Evolutionary conservation across 208 protist genomes (phyloP).

Genomic region (Trypanosoma platydactyli): DNA sequence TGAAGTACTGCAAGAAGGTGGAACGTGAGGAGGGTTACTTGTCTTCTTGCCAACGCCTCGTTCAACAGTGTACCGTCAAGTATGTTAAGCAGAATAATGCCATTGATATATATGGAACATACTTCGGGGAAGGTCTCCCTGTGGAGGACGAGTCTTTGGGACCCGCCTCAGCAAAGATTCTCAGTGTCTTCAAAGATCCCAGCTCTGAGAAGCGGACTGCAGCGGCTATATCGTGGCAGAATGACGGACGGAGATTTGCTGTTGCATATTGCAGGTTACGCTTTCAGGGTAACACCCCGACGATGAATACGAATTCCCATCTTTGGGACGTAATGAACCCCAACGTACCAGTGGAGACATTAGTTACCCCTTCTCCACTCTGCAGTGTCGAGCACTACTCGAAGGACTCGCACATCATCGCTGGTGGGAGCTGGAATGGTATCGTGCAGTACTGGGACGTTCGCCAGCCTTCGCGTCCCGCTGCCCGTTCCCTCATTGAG

Average conservation of each 20-base stretch:
- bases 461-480: slow-evolving; percentile 87
- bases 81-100: slow-evolving; percentile 97
- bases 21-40: slow-evolving; percentile 95
- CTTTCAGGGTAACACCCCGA: slow-evolving; percentile 92
- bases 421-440: slow-evolving; percentile 97
- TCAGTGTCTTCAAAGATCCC: slow-evolving; percentile 95
- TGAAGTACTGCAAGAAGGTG: slow-evolving; percentile 96
- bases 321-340: slow-evolving; percentile 97
- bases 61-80: slow-evolving; percentile 86
- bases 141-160: slow-evolving; percentile 83
- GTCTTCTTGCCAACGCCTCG: slow-evolving; percentile 83
- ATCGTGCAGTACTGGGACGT: slow-evolving; percentile 96
- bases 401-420: slow-evolving; percentile 95
- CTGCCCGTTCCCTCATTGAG: slow-evolving; percentile 92
- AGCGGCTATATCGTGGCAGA: slow-evolving; percentile 94
- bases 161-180: slow-evolving; percentile 89
- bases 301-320: slow-evolving; percentile 93
- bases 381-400: slow-evolving; percentile 95
- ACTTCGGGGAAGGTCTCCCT: slow-evolving; percentile 87
- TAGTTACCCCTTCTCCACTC: slow-evolving; percentile 93
- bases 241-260: slow-evolving; percentile 92
- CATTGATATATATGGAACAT: slow-evolving; percentile 97
- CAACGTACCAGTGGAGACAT: slow-evolving; percentile 92
- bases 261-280: slow-evolving; percentile 94
- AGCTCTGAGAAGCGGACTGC: slow-evolving; percentile 88